Evolutionary conservation across 208 protist genomes (phyloP).

Genomic region (Acanthamoeba healyi): DNA sequence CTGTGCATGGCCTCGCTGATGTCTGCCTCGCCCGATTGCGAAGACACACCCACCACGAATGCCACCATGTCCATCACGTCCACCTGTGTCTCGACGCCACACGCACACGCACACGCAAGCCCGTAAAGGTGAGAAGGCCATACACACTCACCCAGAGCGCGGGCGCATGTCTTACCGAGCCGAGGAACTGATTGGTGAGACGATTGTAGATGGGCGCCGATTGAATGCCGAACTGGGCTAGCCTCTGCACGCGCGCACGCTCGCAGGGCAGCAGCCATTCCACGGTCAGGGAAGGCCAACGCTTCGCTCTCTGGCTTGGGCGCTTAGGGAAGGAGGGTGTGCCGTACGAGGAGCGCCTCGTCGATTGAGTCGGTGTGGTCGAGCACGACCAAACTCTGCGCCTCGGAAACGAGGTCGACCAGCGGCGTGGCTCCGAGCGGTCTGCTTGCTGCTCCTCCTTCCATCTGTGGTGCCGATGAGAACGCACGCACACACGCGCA

Average conservation of each 20-base stretch:
- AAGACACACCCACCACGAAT: not conserved
- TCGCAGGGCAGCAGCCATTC: too few species aligned
- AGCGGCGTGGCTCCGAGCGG: not conserved
- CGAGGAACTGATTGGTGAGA: constrained; percentile 12
- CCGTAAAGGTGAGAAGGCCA: too few species aligned
- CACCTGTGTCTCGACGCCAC: too few species aligned
- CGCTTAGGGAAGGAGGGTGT: not conserved
- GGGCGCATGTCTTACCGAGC: not conserved
- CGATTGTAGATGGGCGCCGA: constrained; percentile 25
- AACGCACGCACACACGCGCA: too few species aligned
- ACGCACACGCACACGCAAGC: not conserved
- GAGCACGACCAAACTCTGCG: constrained; percentile 29
- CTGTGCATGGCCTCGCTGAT: not conserved
- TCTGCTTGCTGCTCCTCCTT: not conserved
- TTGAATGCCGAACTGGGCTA: constrained; percentile 33
- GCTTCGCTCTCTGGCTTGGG: not conserved
- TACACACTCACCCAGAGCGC: not conserved
- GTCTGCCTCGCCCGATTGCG: not conserved
- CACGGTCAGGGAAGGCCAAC: not conserved
- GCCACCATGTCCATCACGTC: constrained; percentile 62
- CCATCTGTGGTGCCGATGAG: not conserved
- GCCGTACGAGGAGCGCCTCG: not conserved
- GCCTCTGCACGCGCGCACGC: not conserved
- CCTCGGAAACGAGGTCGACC: not conserved
- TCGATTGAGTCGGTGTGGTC: constrained; percentile 33